phyloP scores from a whole-genome alignment of 2,329 filamentous ascomycete species.

The Leptographium radiaticola region DNA sequence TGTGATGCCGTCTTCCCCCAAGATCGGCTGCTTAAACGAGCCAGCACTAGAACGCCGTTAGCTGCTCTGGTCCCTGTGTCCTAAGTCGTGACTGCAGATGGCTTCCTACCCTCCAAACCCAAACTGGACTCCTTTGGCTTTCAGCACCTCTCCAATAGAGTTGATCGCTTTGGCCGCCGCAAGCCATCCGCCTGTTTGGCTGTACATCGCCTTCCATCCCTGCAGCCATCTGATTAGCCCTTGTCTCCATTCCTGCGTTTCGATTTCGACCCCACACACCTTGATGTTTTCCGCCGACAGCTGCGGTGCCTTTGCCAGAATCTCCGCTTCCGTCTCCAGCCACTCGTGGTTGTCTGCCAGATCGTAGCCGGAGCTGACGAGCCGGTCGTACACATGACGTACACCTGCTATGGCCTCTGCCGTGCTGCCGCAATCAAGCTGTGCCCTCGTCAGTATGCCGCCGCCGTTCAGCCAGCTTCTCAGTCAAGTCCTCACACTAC shows the following conservation, averaged over 20 bases:
- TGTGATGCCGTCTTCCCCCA: neutral
- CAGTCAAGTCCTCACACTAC: neutral
- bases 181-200: constrained; percentile 31
- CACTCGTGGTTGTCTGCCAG: constrained; percentile 26
- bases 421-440: constrained; percentile 11
- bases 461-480: too few species aligned
- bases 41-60: neutral
- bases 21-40: constrained; percentile 2
- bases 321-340: constrained; percentile 30
- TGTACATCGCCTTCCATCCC: constrained; percentile 32
- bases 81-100: too few species aligned
- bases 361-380: constrained; percentile 24
- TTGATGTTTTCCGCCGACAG: constrained; percentile 20
- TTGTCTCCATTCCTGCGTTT: constrained; percentile 14
- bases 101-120: constrained; percentile 1
- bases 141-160: constrained; percentile 26
- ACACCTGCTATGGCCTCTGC: constrained; percentile 20
- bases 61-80: too few species aligned
- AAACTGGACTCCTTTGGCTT: constrained; percentile 1
- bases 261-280: constrained; percentile 14
- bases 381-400: constrained; percentile 20
- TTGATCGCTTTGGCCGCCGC: constrained; percentile 16
- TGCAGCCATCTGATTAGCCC: constrained; percentile 13
- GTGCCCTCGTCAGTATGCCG: too few species aligned
- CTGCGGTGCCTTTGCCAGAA: constrained; percentile 25